Evolutionary conservation across 2,329 filamentous ascomycete species (phyloP), one percentile per base, ranked within the genome.

Genomic region (Bipolaris cookei): DNA sequence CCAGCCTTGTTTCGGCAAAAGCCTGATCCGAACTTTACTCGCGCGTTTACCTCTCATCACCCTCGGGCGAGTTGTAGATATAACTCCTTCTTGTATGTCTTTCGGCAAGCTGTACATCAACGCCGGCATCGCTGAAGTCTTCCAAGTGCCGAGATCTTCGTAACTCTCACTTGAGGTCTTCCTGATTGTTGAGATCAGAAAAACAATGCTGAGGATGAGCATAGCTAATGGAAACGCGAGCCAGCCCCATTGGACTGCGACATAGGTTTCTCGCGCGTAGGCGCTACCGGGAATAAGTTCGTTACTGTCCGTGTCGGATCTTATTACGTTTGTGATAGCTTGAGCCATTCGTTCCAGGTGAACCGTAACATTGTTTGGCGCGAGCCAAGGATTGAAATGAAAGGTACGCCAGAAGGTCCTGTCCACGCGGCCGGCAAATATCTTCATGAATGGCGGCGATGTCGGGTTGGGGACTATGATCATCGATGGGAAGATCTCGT

Each of bases 201-300:
- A 74, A 0, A 58, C 14, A 0, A 69, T 41, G 11, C 65, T 68
- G 1, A 73, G 30, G 0, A 63, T 3, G 5, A 72, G 51, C 6
- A 76, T 48, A 0, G 46, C 52, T n/a, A 69, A 23, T 0, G 72
- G 73, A 18, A 75, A 69, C 0, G 59, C 39, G 5, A 76, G 58
- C 71, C 72, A 76, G 2, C n/a, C 60, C 71, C 70, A 76, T 3
- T 64, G 51, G 0, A 76, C 67, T 6, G 39, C 34, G 2, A 66
- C 46, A 11, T 51, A 63, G 0, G 51, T 61, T 35, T 56, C 47
- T 30, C 25, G n/a, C 1, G 20, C 25, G 1, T 18, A 41, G 3
- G 53, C 53, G 5, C 14, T 21, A 13, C 63, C 65, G 18, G 28
- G 20, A 0, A 66, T 56, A 3, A 51, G 49, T 4, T 66, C 64